Percentiles rank a stretch among this genome's conserved stretches.
Evolutionary conservation across 208 protist species (phyloP).

Genomic region (Crithidia sp.): DNA sequence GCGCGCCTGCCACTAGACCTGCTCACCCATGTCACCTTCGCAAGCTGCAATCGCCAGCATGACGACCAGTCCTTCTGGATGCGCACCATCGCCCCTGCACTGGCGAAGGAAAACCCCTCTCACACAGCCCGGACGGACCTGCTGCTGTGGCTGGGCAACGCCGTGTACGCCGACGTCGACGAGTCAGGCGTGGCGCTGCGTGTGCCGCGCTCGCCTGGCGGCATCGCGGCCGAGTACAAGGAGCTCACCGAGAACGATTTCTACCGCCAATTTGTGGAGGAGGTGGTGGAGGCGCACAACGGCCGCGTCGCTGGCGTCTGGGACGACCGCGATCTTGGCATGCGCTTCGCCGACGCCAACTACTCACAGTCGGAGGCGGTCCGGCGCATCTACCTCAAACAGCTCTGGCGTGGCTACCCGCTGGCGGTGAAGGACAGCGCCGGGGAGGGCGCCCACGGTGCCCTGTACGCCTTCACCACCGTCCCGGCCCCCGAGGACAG

Average conservation of each 20-base stretch:
- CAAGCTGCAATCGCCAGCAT: slow-evolving; percentile 70
- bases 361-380: slow-evolving; percentile 44
- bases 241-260: slow-evolving; percentile 30
- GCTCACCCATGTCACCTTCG: slow-evolving; percentile 62
- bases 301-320: slow-evolving; percentile 54
- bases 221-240: slow-evolving; percentile 29
- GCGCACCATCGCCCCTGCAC: slow-evolving; percentile 25
- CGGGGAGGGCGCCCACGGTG: slow-evolving; percentile 16
- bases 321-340: slow-evolving; percentile 85
- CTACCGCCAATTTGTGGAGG: slow-evolving; percentile 37
- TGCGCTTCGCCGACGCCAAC: slow-evolving; percentile 53
- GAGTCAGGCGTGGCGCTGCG: slow-evolving; percentile 30
- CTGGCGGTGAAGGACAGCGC: slow-evolving; percentile 10
- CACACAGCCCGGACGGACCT: slow-evolving; percentile 42
- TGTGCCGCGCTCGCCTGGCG: not conserved
- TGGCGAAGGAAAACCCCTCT: not conserved
- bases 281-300: slow-evolving; percentile 10
- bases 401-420: slow-evolving; percentile 25
- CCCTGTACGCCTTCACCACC: slow-evolving; percentile 40
- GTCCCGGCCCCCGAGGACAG: slow-evolving; percentile 29
- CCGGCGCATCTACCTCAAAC: slow-evolving; percentile 57
- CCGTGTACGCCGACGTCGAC: slow-evolving; percentile 64
- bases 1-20: not conserved
- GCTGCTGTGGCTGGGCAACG: slow-evolving; percentile 80
- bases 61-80: slow-evolving; percentile 74